These are phyloP conservation scores for Haberlea rhodopensis DNA, from an alignment of 257 asterid genomes.

Conservation along the genomic window DNA sequence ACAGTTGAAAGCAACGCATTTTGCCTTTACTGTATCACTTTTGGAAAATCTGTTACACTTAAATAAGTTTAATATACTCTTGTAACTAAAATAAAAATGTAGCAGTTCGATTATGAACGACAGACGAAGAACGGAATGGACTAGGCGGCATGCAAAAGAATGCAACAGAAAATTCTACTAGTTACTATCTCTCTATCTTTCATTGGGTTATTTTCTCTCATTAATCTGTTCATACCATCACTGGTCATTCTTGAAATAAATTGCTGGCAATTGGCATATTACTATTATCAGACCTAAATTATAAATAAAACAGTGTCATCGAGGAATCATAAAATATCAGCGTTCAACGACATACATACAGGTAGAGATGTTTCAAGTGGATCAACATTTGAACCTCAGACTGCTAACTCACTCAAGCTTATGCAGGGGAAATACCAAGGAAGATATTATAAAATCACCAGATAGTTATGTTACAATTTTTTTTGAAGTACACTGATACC, in stretches of 20 bases:
- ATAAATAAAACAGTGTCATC: background rate
- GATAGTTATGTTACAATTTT: too few species aligned
- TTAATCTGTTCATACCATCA: background rate
- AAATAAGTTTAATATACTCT: too few species aligned
- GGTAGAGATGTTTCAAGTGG: too few species aligned
- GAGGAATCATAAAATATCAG: background rate
- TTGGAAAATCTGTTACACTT: background rate
- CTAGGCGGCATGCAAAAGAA: background rate
- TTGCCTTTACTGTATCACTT: background rate
- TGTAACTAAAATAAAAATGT: background rate
- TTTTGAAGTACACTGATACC: background rate
- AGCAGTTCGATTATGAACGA: background rate
- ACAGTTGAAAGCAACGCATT: background rate
- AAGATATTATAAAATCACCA: too few species aligned
- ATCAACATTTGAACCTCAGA: background rate
- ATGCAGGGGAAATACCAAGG: background rate
- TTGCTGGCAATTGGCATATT: background rate
- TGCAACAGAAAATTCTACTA: conserved; percentile 26
- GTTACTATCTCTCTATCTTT: background rate
- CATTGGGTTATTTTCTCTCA: background rate
- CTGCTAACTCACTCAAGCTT: background rate
- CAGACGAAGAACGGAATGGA: too few species aligned
- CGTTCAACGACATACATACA: background rate
- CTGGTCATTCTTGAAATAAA: background rate
- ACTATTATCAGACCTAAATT: too few species aligned